phyloP scores from a whole-genome alignment of 192 early-diverging fungal genomes.

The Entomortierella parvispora region DNA sequence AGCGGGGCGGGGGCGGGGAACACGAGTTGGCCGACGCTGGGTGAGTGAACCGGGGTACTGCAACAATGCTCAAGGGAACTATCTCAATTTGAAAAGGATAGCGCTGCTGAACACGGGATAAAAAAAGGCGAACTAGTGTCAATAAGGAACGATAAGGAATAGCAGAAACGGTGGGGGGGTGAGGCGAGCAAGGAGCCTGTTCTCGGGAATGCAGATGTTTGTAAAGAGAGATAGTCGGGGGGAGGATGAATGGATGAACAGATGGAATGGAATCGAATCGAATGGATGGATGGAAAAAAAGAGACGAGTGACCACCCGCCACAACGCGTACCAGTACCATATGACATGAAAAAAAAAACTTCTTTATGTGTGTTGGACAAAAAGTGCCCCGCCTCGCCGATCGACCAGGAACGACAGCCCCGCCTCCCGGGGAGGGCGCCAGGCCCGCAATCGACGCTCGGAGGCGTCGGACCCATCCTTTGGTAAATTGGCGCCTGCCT shows the following conservation, averaged over 20 bases:
- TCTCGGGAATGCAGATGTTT: neutral
- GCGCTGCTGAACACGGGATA: too few relatives aligned
- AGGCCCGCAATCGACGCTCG: too few relatives aligned
- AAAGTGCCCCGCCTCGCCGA: neutral
- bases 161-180: neutral
- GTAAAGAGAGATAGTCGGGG: neutral
- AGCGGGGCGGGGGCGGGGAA: neutral
- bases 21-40: neutral
- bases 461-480: too few relatives aligned
- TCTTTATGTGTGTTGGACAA: neutral
- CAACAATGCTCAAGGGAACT: neutral
- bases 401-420: neutral
- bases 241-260: neutral
- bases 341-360: neutral
- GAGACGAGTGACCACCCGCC: neutral
- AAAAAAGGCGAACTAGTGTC: too few relatives aligned
- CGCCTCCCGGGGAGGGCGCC: too few relatives aligned
- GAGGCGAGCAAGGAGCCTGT: neutral
- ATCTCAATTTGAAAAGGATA: neutral
- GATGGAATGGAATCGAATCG: slow-evolving; percentile 1
- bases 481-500: too few relatives aligned
- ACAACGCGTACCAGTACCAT: neutral
- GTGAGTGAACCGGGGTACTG: neutral
- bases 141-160: neutral
- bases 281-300: neutral